phyloP scores from a whole-genome alignment of 2,329 filamentous ascomycete genomes.

The Cadophora sp. region DNA sequence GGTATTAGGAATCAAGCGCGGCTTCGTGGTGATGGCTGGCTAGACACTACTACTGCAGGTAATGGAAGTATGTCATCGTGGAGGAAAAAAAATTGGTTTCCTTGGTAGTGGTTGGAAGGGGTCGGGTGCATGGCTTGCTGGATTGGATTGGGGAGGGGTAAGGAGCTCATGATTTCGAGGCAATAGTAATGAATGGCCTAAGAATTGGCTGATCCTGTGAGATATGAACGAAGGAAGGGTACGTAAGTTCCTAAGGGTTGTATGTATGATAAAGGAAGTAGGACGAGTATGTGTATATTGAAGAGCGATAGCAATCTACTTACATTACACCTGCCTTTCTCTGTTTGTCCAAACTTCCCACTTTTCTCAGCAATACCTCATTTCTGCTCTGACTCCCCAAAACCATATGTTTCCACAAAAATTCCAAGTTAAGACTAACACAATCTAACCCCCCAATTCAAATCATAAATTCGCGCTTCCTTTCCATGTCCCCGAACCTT shows the following conservation, averaged over 20 bases:
- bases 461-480: no score
- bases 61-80: not conserved
- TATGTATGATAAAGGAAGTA: not conserved
- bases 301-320: not conserved
- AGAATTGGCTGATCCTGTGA: not conserved
- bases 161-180: not conserved
- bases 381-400: not conserved
- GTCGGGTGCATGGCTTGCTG: not conserved
- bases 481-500: slow-evolving; percentile 6
- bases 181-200: not conserved
- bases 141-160: not conserved
- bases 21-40: not conserved
- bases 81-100: not conserved
- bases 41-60: not conserved
- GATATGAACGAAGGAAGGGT: not conserved
- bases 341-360: not conserved
- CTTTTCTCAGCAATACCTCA: not conserved
- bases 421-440: not conserved
- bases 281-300: not conserved
- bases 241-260: not conserved
- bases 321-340: not conserved
- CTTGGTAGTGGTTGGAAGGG: not conserved
- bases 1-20: not conserved
- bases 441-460: not conserved
- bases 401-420: not conserved